A percentile compares a stretch with the other conserved stretches of the same genome.
phyloP scores from a whole-genome alignment of 2,329 filamentous ascomycete genomes.

The Rosellinia necatrix region DNA sequence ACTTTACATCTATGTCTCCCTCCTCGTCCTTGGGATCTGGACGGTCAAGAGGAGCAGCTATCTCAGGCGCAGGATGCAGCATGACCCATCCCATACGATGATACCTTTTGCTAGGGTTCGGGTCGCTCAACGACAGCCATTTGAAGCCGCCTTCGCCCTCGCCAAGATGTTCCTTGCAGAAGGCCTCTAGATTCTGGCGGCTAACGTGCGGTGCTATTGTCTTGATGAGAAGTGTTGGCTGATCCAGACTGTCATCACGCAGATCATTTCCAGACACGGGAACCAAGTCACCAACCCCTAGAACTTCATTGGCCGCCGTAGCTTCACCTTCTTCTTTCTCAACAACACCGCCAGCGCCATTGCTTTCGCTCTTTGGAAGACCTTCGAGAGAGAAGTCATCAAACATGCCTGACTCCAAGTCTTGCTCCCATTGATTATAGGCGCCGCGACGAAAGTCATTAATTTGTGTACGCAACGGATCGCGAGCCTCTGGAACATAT shows the following conservation, averaged over 20 bases:
- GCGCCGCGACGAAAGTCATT: slow-evolving; percentile 78
- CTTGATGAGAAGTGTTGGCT: slow-evolving; percentile 95
- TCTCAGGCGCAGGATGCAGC: slow-evolving; percentile 78
- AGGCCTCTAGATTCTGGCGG: slow-evolving; percentile 87
- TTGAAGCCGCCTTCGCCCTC: slow-evolving; percentile 92
- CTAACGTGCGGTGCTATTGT: slow-evolving; percentile 97
- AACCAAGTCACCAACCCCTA: slow-evolving; percentile 89
- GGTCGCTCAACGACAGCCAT: slow-evolving; percentile 94
- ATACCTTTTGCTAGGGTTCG: slow-evolving; percentile 95
- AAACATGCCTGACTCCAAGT: slow-evolving; percentile 82
- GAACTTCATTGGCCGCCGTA: slow-evolving; percentile 85
- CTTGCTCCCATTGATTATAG: slow-evolving; percentile 87
- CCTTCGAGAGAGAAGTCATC: slow-evolving; percentile 95
- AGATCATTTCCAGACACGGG: slow-evolving; percentile 84
- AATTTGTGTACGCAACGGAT: slow-evolving; percentile 74
- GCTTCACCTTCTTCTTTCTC: slow-evolving; percentile 97
- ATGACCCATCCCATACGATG: slow-evolving; percentile 99
- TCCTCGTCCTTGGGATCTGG: slow-evolving; percentile 75
- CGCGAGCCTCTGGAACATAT: slow-evolving; percentile 82
- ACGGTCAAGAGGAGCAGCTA: slow-evolving; percentile 67
- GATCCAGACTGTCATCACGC: slow-evolving; percentile 83
- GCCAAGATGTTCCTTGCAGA: slow-evolving; percentile 92
- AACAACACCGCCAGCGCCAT: slow-evolving; percentile 79
- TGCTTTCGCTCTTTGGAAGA: slow-evolving; percentile 89
- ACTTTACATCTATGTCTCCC: slow-evolving; percentile 59